Conservation (phyloP, 495 filamentous ascomycete species). For the Xylaria castorea region DNA sequence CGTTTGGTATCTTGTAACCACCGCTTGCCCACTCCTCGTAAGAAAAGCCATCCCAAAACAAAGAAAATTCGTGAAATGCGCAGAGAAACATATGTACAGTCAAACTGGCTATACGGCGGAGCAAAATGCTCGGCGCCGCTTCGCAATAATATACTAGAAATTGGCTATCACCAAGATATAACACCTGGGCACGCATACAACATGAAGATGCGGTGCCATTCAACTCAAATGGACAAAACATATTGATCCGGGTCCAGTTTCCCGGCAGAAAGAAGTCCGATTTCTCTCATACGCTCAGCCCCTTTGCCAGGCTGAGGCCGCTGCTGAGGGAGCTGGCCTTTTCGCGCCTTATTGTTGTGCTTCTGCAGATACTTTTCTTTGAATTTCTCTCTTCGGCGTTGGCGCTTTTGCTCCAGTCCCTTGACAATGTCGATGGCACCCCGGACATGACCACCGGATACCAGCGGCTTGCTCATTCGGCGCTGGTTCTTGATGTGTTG, state of each 20-base stretch:
- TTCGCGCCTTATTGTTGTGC: slow-evolving; percentile 65
- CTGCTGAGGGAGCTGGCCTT: slow-evolving; percentile 54
- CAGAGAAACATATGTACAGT: slow-evolving; percentile 51
- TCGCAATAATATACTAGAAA: slow-evolving; percentile 34
- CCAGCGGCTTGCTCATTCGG: slow-evolving; percentile 34
- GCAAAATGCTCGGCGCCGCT: slow-evolving; percentile 1
- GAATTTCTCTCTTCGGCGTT: slow-evolving; percentile 88
- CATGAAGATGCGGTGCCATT: not conserved
- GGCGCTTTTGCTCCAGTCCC: slow-evolving; percentile 91
- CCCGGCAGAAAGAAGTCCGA: slow-evolving; percentile 86
- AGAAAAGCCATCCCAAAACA: slow-evolving; percentile 27
- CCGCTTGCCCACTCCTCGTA: slow-evolving; percentile 32
- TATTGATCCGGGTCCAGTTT: slow-evolving; percentile 76
- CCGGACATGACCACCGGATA: slow-evolving; percentile 64
- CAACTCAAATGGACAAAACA: slow-evolving; percentile 76
- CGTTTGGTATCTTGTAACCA: slow-evolving; percentile 43
- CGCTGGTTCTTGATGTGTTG: slow-evolving; percentile 49
- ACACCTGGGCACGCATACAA: not conserved
- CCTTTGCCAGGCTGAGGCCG: slow-evolving; percentile 79
- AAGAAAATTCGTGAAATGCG: slow-evolving; percentile 24
- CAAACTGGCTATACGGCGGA: not conserved
- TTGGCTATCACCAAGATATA: slow-evolving; percentile 23
- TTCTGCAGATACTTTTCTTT: slow-evolving; percentile 67
- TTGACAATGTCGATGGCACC: slow-evolving; percentile 97
- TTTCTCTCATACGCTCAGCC: slow-evolving; percentile 90